Evolutionary conservation across 495 filamentous ascomycete genomes (phyloP), one percentile per base, ranked within the genome.

Genomic region (Penicillium diatomitis): DNA sequence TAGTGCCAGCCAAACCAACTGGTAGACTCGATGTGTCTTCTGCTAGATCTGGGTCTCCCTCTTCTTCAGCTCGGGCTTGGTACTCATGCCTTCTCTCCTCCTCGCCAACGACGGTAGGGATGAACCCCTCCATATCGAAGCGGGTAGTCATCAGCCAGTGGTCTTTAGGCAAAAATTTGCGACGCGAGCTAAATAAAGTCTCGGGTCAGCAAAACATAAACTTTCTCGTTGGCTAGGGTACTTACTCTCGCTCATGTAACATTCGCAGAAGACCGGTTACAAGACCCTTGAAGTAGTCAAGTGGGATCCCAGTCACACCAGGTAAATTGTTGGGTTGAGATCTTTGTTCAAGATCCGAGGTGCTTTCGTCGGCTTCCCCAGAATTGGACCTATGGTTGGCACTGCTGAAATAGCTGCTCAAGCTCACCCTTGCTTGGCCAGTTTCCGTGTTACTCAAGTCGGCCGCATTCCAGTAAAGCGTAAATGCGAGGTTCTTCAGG

Each of bases 141-240:
- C 83, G 83, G 31, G 80, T 80, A 1, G 86, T 94, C 92, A 97
- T 96, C 34, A 99, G 71, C 92, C 94, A 99, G 56, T 96, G 90
- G 30, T 82, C 78, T 32, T 75, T 65, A 2, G 87, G 84, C 31
- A 96, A 69, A 56, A 97, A 97, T 32, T 78, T 83, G 11, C 90
- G 78, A 38, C 92, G 74, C 11, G 92, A 99, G 68, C 77, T 80
- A 49, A 11, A 46, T 20, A 20, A 20, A 20, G 20, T 20, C 20
- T 20, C 20, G 20, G 20, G 20, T 20, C 20, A 20, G 20, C 11
- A 10, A 32, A 38, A 12, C 48, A 51, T 59, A 54, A 49, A 9
- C 8, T 12, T 3, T 11, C 3, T 31, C 10, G 7, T 44, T 29
- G n/a, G 0, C 39, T 33, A 49, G 35, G 20, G 11, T 6, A 66